Evolutionary conservation across 2,329 filamentous ascomycete species (phyloP).

Genomic region (Alternaria triticimaculans): DNA sequence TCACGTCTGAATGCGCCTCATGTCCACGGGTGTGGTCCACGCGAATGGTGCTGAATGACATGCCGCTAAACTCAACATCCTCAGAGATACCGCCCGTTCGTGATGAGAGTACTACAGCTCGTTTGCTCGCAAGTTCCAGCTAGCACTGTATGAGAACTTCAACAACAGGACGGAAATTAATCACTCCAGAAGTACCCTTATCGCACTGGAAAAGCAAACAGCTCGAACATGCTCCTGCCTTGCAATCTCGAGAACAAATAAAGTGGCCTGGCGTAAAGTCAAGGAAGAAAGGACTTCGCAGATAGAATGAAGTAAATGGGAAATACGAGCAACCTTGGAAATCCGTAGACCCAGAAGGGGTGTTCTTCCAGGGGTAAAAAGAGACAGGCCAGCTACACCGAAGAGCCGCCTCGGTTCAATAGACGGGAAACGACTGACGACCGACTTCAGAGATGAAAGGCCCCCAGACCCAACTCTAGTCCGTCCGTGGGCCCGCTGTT

Average conservation of each 20-base stretch:
- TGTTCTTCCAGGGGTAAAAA: neutral
- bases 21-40: neutral
- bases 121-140: neutral
- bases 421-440: neutral
- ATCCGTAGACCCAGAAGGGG: neutral
- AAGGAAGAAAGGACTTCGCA: neutral
- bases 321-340: neutral
- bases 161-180: neutral
- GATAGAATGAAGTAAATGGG: neutral
- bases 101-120: neutral
- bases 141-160: neutral
- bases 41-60: neutral
- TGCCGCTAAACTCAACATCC: neutral
- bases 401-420: neutral
- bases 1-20: neutral
- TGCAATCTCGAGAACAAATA: neutral
- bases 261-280: neutral
- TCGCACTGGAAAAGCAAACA: neutral
- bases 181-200: neutral
- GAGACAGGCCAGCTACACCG: neutral
- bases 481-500: neutral
- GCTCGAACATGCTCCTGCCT: neutral
- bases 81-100: neutral
- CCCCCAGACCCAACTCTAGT: neutral
- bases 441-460: neutral